phyloP scores from a whole-genome alignment of 192 early-diverging fungal genomes.

The Borealophlyctis nickersoniae region DNA sequence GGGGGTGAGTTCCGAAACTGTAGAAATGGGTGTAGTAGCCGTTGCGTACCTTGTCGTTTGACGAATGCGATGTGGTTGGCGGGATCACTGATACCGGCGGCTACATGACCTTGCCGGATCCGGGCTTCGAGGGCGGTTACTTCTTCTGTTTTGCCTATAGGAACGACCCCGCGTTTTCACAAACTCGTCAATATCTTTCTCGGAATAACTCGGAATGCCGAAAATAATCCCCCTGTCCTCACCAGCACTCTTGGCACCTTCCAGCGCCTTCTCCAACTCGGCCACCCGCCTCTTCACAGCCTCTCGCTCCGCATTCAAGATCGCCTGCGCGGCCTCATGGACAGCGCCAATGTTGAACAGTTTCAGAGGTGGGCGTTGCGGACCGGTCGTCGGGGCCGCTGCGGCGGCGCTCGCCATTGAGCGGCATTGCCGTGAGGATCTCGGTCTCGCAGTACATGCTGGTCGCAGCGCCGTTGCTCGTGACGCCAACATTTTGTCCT shows the following conservation, averaged over 20 bases:
- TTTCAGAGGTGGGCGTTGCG: too few species aligned
- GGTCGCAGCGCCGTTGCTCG: too few species aligned
- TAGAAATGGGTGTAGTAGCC: neutral
- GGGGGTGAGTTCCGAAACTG: neutral
- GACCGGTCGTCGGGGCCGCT: too few species aligned
- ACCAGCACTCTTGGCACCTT: neutral
- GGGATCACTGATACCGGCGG: conserved; percentile 9
- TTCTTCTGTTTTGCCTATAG: neutral
- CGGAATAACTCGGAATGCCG: too few species aligned
- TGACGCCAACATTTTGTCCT: too few species aligned
- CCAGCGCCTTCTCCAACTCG: neutral
- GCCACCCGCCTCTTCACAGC: neutral
- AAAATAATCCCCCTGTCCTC: too few species aligned
- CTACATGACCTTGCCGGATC: neutral
- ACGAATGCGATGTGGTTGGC: conserved; percentile 19
- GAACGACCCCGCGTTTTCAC: neutral
- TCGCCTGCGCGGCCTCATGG: neutral
- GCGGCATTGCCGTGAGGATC: too few species aligned
- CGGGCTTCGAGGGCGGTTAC: neutral
- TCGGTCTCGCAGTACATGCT: too few species aligned
- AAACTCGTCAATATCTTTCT: neutral
- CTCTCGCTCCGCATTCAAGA: neutral
- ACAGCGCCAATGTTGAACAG: neutral
- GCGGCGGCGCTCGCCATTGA: too few species aligned
- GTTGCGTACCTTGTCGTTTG: conserved; percentile 6